Conservation (phyloP, 371 early-diverging fungal species). For the Rhizopus microsporus region DNA sequence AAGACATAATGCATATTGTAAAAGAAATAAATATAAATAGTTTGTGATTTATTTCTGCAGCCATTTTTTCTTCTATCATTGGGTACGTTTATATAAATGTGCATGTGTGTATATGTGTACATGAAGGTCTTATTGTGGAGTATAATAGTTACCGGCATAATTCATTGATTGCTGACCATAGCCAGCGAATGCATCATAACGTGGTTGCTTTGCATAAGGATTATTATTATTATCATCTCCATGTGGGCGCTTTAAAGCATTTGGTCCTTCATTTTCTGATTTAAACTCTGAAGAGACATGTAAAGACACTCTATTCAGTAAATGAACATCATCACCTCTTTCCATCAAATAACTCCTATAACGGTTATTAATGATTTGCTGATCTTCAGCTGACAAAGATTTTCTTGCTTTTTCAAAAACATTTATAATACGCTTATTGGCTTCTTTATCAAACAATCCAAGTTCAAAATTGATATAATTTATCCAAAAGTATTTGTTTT, state of each 20-base stretch:
- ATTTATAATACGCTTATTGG: slow-evolving; percentile 25
- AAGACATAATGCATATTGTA: background rate
- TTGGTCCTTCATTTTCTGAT: background rate
- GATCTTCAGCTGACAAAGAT: slow-evolving; percentile 38
- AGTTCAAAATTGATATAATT: slow-evolving; percentile 63
- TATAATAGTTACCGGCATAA: slow-evolving; percentile 1
- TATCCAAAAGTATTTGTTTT: slow-evolving; percentile 53
- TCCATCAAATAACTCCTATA: slow-evolving; percentile 58
- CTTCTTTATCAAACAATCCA: slow-evolving; percentile 49
- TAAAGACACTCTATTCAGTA: slow-evolving; percentile 17
- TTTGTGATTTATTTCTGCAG: background rate
- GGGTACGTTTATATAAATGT: too few species aligned
- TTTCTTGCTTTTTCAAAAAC: slow-evolving; percentile 51
- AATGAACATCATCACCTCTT: slow-evolving; percentile 32
- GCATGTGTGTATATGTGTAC: background rate
- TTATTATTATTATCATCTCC: slow-evolving; percentile 10
- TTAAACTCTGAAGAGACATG: slow-evolving; percentile 8
- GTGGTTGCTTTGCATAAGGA: slow-evolving; percentile 19
- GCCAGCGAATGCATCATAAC: slow-evolving; percentile 12
- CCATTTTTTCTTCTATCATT: background rate
- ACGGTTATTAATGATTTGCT: slow-evolving; percentile 45
- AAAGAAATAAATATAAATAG: background rate
- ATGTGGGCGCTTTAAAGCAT: slow-evolving; percentile 1
- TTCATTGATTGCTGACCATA: background rate
- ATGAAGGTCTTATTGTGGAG: slow-evolving; percentile 1